Evolutionary conservation across 331 rosid genomes (phyloP).

Genomic region (Telfairia occidentalis): DNA sequence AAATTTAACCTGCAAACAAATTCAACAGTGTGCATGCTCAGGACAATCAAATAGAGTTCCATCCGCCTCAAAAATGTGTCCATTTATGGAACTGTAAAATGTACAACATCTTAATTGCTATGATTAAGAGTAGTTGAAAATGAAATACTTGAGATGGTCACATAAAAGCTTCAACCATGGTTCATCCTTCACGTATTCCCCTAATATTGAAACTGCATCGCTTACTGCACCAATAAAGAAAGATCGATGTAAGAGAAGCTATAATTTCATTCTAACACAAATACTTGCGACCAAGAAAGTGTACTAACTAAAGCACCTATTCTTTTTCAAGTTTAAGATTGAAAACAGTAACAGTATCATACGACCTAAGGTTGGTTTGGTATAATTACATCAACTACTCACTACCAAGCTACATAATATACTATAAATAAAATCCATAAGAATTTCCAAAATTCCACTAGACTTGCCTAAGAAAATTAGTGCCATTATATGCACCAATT

Average conservation of each 20-base stretch:
- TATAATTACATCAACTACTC: neutral
- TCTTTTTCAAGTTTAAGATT: neutral
- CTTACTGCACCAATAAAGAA: conserved; percentile 44
- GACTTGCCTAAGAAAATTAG: neutral
- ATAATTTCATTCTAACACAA: neutral
- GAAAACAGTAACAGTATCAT: neutral
- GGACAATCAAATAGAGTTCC: conserved; percentile 9
- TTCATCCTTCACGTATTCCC: conserved; percentile 75
- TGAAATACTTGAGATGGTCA: conserved; percentile 52
- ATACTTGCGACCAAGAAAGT: neutral
- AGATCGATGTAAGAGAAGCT: conserved; percentile 17
- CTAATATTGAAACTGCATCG: conserved; percentile 73
- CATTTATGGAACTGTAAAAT: neutral
- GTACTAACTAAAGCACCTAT: neutral
- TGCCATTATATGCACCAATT: neutral
- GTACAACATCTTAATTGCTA: neutral
- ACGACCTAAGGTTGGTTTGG: neutral
- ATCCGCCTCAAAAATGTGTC: neutral
- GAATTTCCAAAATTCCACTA: neutral
- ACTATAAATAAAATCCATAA: neutral
- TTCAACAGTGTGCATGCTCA: neutral
- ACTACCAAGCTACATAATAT: neutral
- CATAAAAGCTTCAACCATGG: conserved; percentile 79
- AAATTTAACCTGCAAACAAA: conserved; percentile 54
- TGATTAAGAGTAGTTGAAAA: neutral